Evolutionary conservation across 257 asterid species (phyloP).

Genomic region (Salvia hispanica): DNA sequence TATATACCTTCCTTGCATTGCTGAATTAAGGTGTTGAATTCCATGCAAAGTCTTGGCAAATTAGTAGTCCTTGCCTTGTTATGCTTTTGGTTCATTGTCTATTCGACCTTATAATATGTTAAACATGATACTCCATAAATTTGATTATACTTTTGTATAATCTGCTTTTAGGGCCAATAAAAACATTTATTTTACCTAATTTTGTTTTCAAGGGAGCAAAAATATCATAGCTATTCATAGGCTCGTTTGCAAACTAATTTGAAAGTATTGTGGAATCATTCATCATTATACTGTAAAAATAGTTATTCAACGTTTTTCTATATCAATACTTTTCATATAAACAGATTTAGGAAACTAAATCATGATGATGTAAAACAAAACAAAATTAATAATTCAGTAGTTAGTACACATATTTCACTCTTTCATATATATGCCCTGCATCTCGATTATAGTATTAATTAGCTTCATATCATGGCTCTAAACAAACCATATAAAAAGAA

Average conservation of each 20-base stretch:
- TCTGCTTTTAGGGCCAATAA: too few relatives aligned
- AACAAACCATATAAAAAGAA: not conserved
- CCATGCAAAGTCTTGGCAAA: slow-evolving; percentile 64
- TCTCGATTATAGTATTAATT: too few relatives aligned
- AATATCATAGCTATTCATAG: too few relatives aligned
- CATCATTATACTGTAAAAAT: too few relatives aligned
- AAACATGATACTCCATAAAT: too few relatives aligned
- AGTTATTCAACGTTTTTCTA: too few relatives aligned
- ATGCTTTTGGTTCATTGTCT: slow-evolving; percentile 43
- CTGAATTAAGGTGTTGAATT: slow-evolving; percentile 31
- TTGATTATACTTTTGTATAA: too few relatives aligned
- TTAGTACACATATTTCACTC: not conserved
- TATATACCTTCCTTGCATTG: too few relatives aligned
- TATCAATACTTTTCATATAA: too few relatives aligned
- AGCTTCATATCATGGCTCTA: not conserved
- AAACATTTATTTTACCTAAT: not conserved
- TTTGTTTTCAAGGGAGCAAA: not conserved
- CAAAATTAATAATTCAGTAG: not conserved
- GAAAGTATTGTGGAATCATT: too few relatives aligned
- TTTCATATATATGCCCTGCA: too few relatives aligned
- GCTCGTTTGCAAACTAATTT: too few relatives aligned
- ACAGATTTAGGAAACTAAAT: not conserved
- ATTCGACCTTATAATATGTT: slow-evolving; percentile 42
- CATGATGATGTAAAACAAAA: not conserved
- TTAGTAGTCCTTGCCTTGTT: slow-evolving; percentile 50